Evolutionary conservation across 2,329 filamentous ascomycete species (phyloP).

Genomic region (Ceratocystis diversiconidia): DNA sequence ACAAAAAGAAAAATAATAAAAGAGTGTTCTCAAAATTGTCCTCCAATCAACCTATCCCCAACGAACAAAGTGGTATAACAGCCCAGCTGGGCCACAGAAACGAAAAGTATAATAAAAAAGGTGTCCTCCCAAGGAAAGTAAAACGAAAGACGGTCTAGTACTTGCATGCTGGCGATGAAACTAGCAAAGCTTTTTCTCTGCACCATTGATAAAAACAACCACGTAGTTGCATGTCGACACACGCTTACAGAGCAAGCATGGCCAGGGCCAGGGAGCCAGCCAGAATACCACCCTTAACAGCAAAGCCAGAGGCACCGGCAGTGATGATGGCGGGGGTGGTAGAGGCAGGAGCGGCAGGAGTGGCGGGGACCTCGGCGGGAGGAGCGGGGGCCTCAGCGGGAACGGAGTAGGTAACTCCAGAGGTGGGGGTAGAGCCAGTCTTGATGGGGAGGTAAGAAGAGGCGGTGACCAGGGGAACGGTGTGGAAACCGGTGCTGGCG

Average conservation of each 20-base stretch:
- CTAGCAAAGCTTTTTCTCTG: not conserved
- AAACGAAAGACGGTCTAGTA: not conserved
- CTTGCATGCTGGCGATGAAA: not conserved
- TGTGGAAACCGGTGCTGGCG: slow-evolving; percentile 14
- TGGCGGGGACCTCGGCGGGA: not conserved
- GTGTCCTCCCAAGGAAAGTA: not conserved
- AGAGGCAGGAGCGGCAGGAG: not conserved
- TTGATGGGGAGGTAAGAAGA: slow-evolving; percentile 14
- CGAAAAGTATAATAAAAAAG: slow-evolving; percentile 8
- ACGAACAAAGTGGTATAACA: slow-evolving; percentile 18
- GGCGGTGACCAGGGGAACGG: slow-evolving; percentile 12
- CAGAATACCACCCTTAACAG: slow-evolving; percentile 17
- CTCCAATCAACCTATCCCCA: slow-evolving; percentile 18
- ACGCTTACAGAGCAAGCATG: slow-evolving; percentile 17
- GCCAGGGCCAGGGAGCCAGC: slow-evolving; percentile 17
- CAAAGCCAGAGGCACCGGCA: slow-evolving; percentile 5
- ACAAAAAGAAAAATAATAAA: slow-evolving; percentile 9
- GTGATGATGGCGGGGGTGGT: not conserved
- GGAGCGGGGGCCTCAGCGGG: not conserved
- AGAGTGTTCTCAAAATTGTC: slow-evolving; percentile 15
- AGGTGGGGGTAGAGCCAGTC: slow-evolving; percentile 10
- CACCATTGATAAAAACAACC: not conserved
- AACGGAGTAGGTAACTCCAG: not conserved
- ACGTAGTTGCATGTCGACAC: not conserved
- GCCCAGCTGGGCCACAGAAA: slow-evolving; percentile 3